Evolutionary conservation across 75 land plant genomes (phyloP).

Genomic region (Sequoiadendron giganteum): DNA sequence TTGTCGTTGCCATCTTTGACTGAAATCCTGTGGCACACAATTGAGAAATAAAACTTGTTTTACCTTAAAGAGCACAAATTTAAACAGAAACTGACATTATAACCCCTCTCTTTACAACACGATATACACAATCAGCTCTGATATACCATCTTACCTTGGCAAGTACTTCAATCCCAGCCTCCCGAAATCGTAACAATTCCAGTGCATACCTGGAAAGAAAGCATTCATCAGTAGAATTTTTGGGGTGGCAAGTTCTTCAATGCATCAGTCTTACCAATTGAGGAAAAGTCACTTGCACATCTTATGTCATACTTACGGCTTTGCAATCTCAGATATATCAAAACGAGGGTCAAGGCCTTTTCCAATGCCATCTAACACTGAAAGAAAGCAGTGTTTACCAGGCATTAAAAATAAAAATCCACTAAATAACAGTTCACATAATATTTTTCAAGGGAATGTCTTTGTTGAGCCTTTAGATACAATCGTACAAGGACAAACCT

Average conservation of each 20-base stretch:
- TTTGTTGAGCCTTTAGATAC: neutral
- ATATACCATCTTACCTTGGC: conserved; percentile 51
- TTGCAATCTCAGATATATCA: conserved; percentile 99
- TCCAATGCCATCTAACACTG: conserved; percentile 99
- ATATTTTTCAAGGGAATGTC: neutral
- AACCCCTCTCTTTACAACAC: neutral
- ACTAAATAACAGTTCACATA: conserved; percentile 5
- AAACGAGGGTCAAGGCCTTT: conserved; percentile 99
- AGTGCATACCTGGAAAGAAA: conserved; percentile 78
- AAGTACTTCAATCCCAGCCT: conserved; percentile 91
- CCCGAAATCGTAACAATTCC: conserved; percentile 89
- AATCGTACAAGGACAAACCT: conserved; percentile 35
- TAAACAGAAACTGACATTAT: neutral
- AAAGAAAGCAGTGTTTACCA: conserved; percentile 2
- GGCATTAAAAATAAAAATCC: neutral
- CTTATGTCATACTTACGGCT: conserved; percentile 74
- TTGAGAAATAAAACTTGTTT: conserved; percentile 5
- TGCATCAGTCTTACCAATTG: neutral
- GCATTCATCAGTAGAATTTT: conserved; percentile 3
- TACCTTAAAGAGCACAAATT: conserved; percentile 7
- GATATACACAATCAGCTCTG: neutral
- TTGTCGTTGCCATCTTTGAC: conserved; percentile 91
- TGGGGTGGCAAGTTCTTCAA: neutral
- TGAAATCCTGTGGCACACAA: conserved; percentile 64
- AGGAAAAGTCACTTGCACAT: neutral